phyloP scores from a whole-genome alignment of 83 land plant genomes.

The Thuja plicata region DNA sequence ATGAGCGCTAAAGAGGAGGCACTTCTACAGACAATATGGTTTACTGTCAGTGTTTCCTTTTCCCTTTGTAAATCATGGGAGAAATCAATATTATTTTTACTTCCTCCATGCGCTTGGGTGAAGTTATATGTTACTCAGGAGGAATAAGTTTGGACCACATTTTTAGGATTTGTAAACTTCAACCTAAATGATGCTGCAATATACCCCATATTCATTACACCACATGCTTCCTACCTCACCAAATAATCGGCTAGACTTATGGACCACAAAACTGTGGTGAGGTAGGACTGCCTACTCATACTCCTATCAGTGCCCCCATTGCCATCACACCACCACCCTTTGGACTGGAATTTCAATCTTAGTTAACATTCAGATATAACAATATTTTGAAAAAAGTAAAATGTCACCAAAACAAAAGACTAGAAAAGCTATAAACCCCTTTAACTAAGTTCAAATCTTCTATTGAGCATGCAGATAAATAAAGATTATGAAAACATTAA shows the following conservation, averaged over 20 bases:
- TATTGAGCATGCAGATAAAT: not conserved
- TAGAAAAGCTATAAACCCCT: not conserved
- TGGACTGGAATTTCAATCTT: not conserved
- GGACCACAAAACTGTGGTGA: not conserved
- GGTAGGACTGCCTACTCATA: not conserved
- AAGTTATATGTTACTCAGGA: not conserved
- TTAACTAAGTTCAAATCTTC: not conserved
- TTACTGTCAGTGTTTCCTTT: not conserved
- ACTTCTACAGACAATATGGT: not conserved
- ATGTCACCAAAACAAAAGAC: not conserved
- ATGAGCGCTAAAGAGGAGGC: not conserved
- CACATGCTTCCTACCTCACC: not conserved
- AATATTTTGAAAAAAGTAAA: not conserved
- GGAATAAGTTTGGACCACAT: not conserved
- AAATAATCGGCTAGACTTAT: not conserved
- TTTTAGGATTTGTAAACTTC: not conserved
- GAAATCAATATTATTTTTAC: not conserved
- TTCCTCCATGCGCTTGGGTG: not conserved
- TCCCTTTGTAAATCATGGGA: not conserved
- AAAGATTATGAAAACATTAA: not conserved
- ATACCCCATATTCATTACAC: not conserved
- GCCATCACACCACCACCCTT: not conserved
- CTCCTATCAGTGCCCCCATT: not conserved
- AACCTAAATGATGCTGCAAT: not conserved
- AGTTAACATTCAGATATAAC: not conserved